phyloP scores from a whole-genome alignment of 148 eudicot species.

The Diospyros kaki region DNA sequence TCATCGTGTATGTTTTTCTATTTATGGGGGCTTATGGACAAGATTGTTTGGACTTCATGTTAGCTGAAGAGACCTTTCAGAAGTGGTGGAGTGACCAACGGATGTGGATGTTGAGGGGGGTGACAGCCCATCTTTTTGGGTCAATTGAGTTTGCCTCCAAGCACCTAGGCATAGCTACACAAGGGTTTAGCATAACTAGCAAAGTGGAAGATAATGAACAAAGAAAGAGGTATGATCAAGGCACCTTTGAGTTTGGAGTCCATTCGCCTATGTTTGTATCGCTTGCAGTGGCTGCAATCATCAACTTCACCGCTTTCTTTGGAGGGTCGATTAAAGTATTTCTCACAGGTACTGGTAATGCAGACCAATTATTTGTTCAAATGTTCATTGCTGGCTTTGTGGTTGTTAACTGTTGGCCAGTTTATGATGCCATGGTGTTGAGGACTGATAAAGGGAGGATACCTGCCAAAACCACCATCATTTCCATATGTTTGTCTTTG shows the following conservation, averaged over 20 bases:
- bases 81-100: slow-evolving; percentile 64
- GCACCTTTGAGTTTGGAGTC: slow-evolving; percentile 51
- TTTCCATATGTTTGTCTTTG: slow-evolving; percentile 29
- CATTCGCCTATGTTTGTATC: slow-evolving; percentile 57
- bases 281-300: slow-evolving; percentile 34
- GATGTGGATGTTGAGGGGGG: slow-evolving; percentile 51
- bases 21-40: slow-evolving; percentile 40
- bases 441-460: slow-evolving; percentile 68
- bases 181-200: slow-evolving; percentile 41
- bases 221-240: slow-evolving; percentile 50
- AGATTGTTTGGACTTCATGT: slow-evolving; percentile 36
- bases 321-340: slow-evolving; percentile 21
- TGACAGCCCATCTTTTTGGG: slow-evolving; percentile 38
- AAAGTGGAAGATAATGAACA: slow-evolving; percentile 42
- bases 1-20: slow-evolving; percentile 37
- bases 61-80: slow-evolving; percentile 34
- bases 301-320: slow-evolving; percentile 38
- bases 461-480: slow-evolving; percentile 37
- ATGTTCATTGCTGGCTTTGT: slow-evolving; percentile 46
- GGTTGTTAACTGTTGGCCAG: slow-evolving; percentile 51
- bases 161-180: slow-evolving; percentile 28
- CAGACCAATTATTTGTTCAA: slow-evolving; percentile 39
- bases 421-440: slow-evolving; percentile 58
- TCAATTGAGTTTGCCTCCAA: slow-evolving; percentile 25
- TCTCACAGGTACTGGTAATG: neutral